These are phyloP conservation scores for Aspergillus ochraceus DNA, from an alignment of 2,329 filamentous ascomycete species.

Conservation along the genomic window DNA sequence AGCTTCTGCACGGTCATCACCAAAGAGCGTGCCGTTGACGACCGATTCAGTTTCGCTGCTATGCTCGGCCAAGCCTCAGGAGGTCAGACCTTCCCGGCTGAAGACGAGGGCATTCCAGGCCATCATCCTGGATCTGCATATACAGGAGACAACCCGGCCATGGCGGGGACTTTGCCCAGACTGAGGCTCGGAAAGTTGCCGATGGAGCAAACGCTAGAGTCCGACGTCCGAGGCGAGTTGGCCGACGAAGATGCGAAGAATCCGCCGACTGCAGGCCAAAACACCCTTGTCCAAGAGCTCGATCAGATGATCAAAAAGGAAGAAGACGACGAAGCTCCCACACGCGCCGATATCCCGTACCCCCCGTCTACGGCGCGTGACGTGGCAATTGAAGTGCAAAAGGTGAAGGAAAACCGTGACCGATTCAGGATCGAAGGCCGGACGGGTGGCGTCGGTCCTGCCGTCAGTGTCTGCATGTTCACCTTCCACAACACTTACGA, in stretches of 20 bases:
- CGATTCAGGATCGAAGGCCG: conserved; percentile 83
- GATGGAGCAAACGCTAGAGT: conserved; percentile 77
- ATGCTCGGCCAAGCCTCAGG: conserved; percentile 57
- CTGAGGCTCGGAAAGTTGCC: conserved; percentile 79
- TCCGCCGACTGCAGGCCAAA: conserved; percentile 68
- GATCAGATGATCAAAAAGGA: conserved; percentile 87
- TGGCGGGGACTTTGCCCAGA: conserved; percentile 57
- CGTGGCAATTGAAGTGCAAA: conserved; percentile 90
- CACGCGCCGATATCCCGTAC: conserved; percentile 75
- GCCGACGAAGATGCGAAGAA: conserved; percentile 79
- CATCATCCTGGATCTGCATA: conserved; percentile 66
- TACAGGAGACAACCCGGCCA: conserved; percentile 56
- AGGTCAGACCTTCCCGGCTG: conserved; percentile 59
- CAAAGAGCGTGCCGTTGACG: conserved; percentile 58
- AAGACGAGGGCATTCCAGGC: conserved; percentile 69
- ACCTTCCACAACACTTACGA: conserved; percentile 97
- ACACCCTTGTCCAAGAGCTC: conserved; percentile 81
- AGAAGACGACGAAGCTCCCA: conserved; percentile 80
- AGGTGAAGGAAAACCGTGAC: conserved; percentile 88
- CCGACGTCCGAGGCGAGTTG: conserved; percentile 83
- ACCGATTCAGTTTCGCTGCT: conserved; percentile 60
- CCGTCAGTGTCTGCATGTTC: conserved; percentile 91
- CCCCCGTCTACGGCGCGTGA: conserved; percentile 87
- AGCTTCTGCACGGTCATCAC: conserved; percentile 60
- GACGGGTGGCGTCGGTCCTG: conserved; percentile 78